A percentile compares a stretch with the other conserved stretches of the same genome.
These are phyloP conservation scores for Pythium periplocum DNA, from an alignment of 352 stramenopile genomes.

Conservation along the genomic window DNA sequence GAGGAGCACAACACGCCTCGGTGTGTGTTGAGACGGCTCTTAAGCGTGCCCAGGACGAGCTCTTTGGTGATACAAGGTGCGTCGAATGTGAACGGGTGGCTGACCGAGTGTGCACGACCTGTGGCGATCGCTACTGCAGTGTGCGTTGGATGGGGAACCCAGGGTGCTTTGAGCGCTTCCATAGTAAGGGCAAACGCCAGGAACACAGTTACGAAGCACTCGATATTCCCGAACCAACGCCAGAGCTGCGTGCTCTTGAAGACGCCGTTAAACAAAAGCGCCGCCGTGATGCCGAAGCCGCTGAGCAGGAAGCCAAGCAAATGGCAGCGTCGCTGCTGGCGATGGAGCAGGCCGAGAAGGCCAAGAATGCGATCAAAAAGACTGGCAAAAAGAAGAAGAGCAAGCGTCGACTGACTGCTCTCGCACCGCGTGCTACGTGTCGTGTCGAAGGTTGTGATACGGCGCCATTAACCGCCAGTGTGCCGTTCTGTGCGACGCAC, in stretches of 20 bases:
- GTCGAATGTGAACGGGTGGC: conserved; percentile 67
- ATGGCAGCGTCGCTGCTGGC: conserved; percentile 37
- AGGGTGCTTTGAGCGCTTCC: conserved; percentile 80
- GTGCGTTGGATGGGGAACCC: conserved; percentile 81
- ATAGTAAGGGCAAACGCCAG: conserved; percentile 59
- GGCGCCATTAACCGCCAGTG: conserved; percentile 22
- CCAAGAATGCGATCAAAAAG: conserved; percentile 11
- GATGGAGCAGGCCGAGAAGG: conserved; percentile 8
- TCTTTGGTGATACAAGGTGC: conserved; percentile 59
- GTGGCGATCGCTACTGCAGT: conserved; percentile 77
- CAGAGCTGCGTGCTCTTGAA: conserved; percentile 50
- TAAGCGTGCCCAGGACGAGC: conserved; percentile 33
- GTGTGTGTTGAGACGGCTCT: conserved; percentile 64
- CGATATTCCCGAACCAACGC: conserved; percentile 22
- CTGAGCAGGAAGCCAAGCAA: conserved; percentile 45
- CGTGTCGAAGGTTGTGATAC: conserved; percentile 28
- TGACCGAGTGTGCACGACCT: conserved; percentile 58
- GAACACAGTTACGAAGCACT: conserved; percentile 45
- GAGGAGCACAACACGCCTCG: conserved; percentile 24
- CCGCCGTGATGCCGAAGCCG: conserved; percentile 38
- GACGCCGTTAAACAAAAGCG: conserved; percentile 50
- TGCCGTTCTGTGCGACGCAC: conserved; percentile 42
- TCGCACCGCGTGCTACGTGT: conserved; percentile 22
- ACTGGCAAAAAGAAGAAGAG: conserved; percentile 24
- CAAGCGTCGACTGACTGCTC: conserved; percentile 14